Evolutionary conservation across 2,329 filamentous ascomycete genomes (phyloP), one percentile per base, ranked within the genome.

Genomic region (Thelonectria blattea): DNA sequence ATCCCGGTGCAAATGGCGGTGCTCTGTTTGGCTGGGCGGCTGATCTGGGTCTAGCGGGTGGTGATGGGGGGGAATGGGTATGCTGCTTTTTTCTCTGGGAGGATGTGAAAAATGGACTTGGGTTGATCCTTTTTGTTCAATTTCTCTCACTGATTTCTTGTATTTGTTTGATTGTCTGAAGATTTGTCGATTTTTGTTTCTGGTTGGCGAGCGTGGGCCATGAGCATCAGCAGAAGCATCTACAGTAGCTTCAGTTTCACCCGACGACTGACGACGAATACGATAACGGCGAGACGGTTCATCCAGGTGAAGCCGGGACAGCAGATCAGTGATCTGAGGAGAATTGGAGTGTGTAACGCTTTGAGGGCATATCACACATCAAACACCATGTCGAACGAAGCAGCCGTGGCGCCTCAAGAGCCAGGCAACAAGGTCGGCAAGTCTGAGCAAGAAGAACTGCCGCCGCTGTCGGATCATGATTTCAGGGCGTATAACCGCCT

Each of bases 401-500:
- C 57, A 24, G 49, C 34, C 4, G 49, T 51, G 46, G 56, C 60
- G 45, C 34, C 37, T 20, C 45, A 60, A 32, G 45, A 9, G 18
- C 45, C 56, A 32, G 45, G 7, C 18, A 24, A 14, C 52, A 54
- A 17, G 5, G 46, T 32, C 12, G 17, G 27, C 39, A 59, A 66
- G 46, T 18, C 62, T 30, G 56, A 61, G 41, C 54, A 58, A 6
- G 67, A 72, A 14, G 64, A 68, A 14, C 75, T 90, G 1, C 87
- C 89, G 0, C 86, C 89, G 22, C 80, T 94, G 30, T 87, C 86
- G 0, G 75, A 85, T 1, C 79, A 82, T 57, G 89, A 94, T 58
- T 93, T 91, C 70, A 81, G 81, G 51, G 76, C 81, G 41, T 93
- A 90, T 75, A 93, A 93, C 76, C 81, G 81, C n/a, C 78, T 92